phyloP scores from a whole-genome alignment of 768 basidiomycete genomes.

The Mycena galericulata region DNA sequence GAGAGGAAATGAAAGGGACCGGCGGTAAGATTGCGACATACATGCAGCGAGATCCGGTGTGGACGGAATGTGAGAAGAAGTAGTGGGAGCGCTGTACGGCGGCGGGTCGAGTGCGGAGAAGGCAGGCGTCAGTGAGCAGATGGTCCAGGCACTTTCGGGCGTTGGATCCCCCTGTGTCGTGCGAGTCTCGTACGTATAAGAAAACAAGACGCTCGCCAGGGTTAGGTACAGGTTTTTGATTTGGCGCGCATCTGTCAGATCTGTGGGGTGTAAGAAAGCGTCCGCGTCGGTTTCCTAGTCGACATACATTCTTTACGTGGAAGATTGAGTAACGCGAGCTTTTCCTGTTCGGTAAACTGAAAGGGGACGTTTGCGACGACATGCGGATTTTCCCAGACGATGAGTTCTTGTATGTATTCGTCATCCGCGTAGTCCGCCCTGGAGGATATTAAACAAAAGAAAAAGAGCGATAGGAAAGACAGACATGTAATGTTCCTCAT shows the following conservation, averaged over 20 bases:
- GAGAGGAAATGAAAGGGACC: slow-evolving; percentile 80
- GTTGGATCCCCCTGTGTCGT: slow-evolving; percentile 86
- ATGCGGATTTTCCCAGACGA: slow-evolving; percentile 75
- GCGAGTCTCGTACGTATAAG: slow-evolving; percentile 85
- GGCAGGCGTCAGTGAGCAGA: slow-evolving; percentile 75
- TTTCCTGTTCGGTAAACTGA: slow-evolving; percentile 80
- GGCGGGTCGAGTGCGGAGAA: slow-evolving; percentile 88
- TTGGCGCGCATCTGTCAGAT: slow-evolving; percentile 68
- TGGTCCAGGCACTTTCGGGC: slow-evolving; percentile 90
- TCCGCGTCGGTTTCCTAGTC: not conserved
- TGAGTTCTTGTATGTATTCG: slow-evolving; percentile 77
- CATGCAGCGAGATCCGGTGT: slow-evolving; percentile 61
- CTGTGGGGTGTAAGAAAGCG: slow-evolving; percentile 49
- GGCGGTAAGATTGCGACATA: slow-evolving; percentile 76
- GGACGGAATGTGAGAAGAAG: slow-evolving; percentile 48
- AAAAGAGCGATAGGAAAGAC: slow-evolving; percentile 24
- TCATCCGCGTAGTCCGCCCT: slow-evolving; percentile 89
- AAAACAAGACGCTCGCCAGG: slow-evolving; percentile 77
- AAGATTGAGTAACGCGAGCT: slow-evolving; percentile 68
- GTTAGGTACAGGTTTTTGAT: slow-evolving; percentile 75
- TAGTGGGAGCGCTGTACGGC: slow-evolving; percentile 50
- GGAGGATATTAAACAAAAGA: slow-evolving; percentile 9
- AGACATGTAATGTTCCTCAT: slow-evolving; percentile 88
- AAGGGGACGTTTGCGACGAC: slow-evolving; percentile 48
- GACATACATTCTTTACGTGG: slow-evolving; percentile 66